Conservation (phyloP, 1,284 basidiomycete species). For the Phlebopus sp. region DNA sequence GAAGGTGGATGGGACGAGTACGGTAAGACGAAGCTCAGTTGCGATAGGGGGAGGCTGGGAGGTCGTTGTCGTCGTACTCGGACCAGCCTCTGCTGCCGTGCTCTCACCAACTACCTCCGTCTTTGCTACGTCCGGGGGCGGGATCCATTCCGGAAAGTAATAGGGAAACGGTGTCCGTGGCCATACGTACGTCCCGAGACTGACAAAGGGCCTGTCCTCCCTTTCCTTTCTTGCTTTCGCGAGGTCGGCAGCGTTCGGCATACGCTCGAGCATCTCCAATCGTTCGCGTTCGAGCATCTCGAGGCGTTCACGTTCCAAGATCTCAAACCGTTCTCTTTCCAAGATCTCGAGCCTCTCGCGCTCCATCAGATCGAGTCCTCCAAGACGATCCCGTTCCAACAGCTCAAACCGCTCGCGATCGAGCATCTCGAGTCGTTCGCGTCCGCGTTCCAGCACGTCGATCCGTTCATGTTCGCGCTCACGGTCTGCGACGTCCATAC, state of each 20-base stretch:
- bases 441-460: neutral
- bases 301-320: slow-evolving; percentile 28
- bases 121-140: slow-evolving; percentile 22
- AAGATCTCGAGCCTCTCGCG: slow-evolving; percentile 24
- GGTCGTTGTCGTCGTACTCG: slow-evolving; percentile 9
- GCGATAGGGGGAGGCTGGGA: slow-evolving; percentile 13
- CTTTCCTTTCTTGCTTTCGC: slow-evolving; percentile 31
- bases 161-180: slow-evolving; percentile 52
- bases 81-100: slow-evolving; percentile 7
- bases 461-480: slow-evolving; percentile 5
- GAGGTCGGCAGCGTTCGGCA: slow-evolving; percentile 33
- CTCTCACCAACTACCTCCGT: slow-evolving; percentile 10
- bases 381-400: slow-evolving; percentile 29
- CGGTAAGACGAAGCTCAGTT: slow-evolving; percentile 54
- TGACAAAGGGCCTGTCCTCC: slow-evolving; percentile 37
- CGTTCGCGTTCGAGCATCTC: slow-evolving; percentile 32
- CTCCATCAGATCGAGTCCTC: slow-evolving; percentile 25
- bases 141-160: slow-evolving; percentile 40
- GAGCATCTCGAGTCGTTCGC: slow-evolving; percentile 29
- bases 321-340: slow-evolving; percentile 27
- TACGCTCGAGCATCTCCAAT: slow-evolving; percentile 30
- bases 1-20: slow-evolving; percentile 58
- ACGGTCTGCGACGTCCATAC: slow-evolving; percentile 16
- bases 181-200: slow-evolving; percentile 67
- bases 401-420: slow-evolving; percentile 30